Evolutionary conservation across 78 protist genomes (phyloP), one percentile per base, ranked within the genome.

Genomic region (Isochrysis galbana): DNA sequence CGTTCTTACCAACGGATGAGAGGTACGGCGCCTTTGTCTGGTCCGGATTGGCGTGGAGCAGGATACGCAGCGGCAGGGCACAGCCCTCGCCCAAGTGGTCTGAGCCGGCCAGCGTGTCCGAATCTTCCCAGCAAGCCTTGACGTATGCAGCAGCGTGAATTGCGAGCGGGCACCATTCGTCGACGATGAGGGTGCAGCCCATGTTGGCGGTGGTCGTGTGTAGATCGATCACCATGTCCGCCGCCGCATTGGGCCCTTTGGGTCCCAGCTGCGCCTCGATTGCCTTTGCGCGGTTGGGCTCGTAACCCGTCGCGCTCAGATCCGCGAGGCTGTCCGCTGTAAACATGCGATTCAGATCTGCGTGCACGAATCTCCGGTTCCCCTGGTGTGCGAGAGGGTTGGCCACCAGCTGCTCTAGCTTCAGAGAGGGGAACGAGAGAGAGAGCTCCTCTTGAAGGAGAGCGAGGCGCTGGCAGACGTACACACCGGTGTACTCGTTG

Each of bases 171-270:
- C 46, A 39, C 29, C 14, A 77, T n/a, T 2, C 1, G 84, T 11
- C 47, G 46, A 77, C 84, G 14, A 77, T 77, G 2, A 77, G 1
- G 29, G 84, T 77, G 84, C 84, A 77, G 82, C 82, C 44, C 84
- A 77, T 77, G 84, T 36, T 39, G 47, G 47, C 84, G 19, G 84
- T 77, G 44, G 84, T 77, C 26, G 84, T 77, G 84, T 77, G 84
- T 46, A 77, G 2, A 29, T 77, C 84, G 44, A 77, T 77, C 47
- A 2, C 1, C 25, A 77, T 4, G 19, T 36, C 84, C 34, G 47
- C 84, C 2, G 5, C 41, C 2, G 41, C 14, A 41, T 2, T 41
- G 41, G 34, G 10, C 19, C 82, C 82, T 17, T 72, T 72, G 5
- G 82, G 82, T 7, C 84, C 84, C 22, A 77, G 45, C 46, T 1